Evolutionary conservation across 177 flowering plant genomes (phyloP).

Genomic region (Telopea speciosissima): DNA sequence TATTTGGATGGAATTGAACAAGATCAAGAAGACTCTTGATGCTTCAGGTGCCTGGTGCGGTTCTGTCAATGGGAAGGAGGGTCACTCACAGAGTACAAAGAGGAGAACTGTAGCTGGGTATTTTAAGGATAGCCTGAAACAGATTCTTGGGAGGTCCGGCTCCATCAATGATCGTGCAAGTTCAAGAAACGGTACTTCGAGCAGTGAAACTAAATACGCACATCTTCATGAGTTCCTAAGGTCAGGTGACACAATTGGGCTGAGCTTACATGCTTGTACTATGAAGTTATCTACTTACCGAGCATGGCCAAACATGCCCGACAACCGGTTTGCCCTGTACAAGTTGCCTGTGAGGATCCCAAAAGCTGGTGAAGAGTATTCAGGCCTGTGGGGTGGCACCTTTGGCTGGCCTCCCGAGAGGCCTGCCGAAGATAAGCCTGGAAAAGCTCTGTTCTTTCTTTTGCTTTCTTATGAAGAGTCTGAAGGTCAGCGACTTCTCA

Average conservation of each 20-base stretch:
- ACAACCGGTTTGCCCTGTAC: constrained; percentile 77
- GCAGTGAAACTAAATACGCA: constrained; percentile 51
- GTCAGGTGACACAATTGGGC: constrained; percentile 54
- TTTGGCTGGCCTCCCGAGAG: constrained; percentile 97
- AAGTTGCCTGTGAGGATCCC: constrained; percentile 60
- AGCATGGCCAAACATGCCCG: constrained; percentile 93
- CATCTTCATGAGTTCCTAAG: constrained; percentile 64
- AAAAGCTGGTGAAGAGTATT: constrained; percentile 47
- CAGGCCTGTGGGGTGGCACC: constrained; percentile 92
- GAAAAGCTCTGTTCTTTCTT: constrained; percentile 84
- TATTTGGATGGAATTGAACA: constrained; percentile 35
- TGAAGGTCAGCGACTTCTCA: constrained; percentile 46
- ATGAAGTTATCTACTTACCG: constrained; percentile 59
- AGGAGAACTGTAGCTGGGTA: constrained; percentile 48
- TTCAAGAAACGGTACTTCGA: constrained; percentile 38
- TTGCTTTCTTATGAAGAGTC: constrained; percentile 79
- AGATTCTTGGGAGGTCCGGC: constrained; percentile 52
- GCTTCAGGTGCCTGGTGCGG: constrained; percentile 20
- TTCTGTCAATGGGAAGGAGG: constrained; percentile 29
- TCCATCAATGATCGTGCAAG: constrained; percentile 23
- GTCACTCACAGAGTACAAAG: constrained; percentile 22
- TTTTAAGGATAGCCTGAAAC: constrained; percentile 48
- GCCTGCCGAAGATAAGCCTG: constrained; percentile 75
- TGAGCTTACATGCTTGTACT: constrained; percentile 51
- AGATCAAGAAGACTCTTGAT: constrained; percentile 41